Base-by-base conservation (phyloP, 306 rosid species). In the Macrotyloma uniflorum region DNA sequence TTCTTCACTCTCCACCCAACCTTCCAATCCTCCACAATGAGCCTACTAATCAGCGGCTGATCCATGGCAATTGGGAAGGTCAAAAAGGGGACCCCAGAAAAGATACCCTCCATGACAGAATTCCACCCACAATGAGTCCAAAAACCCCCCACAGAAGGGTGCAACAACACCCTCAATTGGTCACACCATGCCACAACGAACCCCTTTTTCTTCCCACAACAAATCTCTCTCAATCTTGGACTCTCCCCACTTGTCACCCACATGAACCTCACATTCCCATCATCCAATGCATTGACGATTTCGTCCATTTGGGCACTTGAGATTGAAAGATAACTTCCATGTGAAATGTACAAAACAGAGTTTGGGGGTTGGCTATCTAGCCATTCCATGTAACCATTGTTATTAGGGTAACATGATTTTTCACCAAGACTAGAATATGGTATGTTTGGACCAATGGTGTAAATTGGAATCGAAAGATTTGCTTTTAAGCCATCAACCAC, bases 121-220 rank as follows among this genome's bases (percentile, higher is more conserved):
- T 77, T 90, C 93, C 91, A 90, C 4, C 93, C 96, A 59, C 93
- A 88, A 14, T 91, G 89, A 23, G 83, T 69, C 89, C 88, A 87
- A 58, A 78, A 91, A 2, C 93, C 93, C n/a, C 89, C 90, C 0
- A 87, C 15, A n/a, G 90, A 67, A 69, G 74, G 45, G 58, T 91
- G 96, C 2, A 46, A 78, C 81, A 90, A 62, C 16, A 90, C 90
- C 35, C 43, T 86, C 79, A 90, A 65, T 57, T 90, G 94, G 69
- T 90, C 94, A 85, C 94, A 90, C 89, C 89, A 90, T 1, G 79
- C 49, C 22, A 88, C 74, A 13, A 84, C 74, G 16, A 85, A 16
- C 3, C 91, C 90, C 77, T 16, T 42, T 9, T 78, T 42, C 12
- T 78, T 19, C 5, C 88, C 88, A 10, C 0, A 1, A 79, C 83